These are phyloP conservation scores for Xylariales sp. DNA, from an alignment of 2,329 filamentous ascomycete species.

Conservation along the genomic window DNA sequence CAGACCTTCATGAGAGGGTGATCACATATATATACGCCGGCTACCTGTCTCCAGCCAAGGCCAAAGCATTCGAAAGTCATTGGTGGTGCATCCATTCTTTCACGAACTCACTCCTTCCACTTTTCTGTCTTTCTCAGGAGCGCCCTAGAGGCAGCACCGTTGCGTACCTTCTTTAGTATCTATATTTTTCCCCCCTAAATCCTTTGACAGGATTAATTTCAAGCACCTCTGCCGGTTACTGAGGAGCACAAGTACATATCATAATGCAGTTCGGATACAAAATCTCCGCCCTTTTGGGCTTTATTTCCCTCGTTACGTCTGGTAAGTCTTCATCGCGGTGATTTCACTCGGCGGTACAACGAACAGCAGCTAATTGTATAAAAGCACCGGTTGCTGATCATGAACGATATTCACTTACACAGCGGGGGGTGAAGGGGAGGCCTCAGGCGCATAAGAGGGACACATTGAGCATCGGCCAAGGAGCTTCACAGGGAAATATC, in stretches of 20 bases:
- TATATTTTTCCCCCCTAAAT: too few species aligned
- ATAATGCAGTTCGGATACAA: conserved; percentile 15
- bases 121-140: conserved; percentile 4
- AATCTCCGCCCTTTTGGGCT: conserved; percentile 15
- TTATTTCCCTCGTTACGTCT: conserved; percentile 16
- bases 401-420: conserved; percentile 9
- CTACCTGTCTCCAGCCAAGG: too few species aligned
- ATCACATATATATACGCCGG: too few species aligned
- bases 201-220: conserved; percentile 22
- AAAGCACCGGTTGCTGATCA: conserved; percentile 18
- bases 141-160: conserved; percentile 11
- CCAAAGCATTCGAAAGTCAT: too few species aligned
- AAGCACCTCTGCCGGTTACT: too few species aligned
- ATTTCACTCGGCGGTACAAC: too few species aligned
- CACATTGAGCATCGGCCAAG: conserved; percentile 22
- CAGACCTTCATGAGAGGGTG: too few species aligned
- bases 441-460: conserved; percentile 17
- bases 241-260: conserved; percentile 10
- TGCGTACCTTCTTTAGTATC: too few species aligned
- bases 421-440: conserved; percentile 18
- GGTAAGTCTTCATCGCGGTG: too few species aligned
- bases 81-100: too few species aligned
- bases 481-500: conserved; percentile 29
- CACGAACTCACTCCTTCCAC: too few species aligned
- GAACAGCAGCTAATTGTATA: conserved; percentile 10